phyloP scores from a whole-genome alignment of 1,284 basidiomycete species.

The Trametes polyzona region DNA sequence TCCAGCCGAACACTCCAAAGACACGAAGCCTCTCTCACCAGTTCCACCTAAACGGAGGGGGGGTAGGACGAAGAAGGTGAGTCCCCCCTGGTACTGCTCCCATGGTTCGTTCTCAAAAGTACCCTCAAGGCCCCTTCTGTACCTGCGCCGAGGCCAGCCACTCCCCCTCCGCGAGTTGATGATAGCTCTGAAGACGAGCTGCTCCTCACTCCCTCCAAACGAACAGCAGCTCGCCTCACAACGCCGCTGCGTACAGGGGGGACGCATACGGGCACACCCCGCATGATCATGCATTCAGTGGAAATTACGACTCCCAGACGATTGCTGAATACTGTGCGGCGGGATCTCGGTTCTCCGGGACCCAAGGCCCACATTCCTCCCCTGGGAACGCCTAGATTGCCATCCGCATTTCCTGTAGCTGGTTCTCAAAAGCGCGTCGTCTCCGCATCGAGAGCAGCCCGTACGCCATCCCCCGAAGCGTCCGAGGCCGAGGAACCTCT shows the following conservation, averaged over 20 bases:
- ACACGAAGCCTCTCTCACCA: background rate
- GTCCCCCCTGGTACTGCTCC: background rate
- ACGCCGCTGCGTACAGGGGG: slow-evolving; percentile 33
- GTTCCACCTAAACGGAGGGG: slow-evolving; percentile 2
- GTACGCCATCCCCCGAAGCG: background rate
- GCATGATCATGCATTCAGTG: slow-evolving; percentile 45
- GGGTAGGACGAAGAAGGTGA: slow-evolving; percentile 8
- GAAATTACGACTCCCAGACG: slow-evolving; percentile 41
- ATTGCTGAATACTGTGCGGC: slow-evolving; percentile 8
- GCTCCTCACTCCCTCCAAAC: slow-evolving; percentile 34
- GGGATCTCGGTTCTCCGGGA: slow-evolving; percentile 20
- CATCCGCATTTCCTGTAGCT: slow-evolving; percentile 16
- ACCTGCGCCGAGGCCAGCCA: background rate
- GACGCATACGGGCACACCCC: slow-evolving; percentile 25
- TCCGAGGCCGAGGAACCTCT: background rate
- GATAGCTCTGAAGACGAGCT: slow-evolving; percentile 40
- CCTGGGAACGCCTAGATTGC: slow-evolving; percentile 13
- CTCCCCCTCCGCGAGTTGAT: slow-evolving; percentile 1
- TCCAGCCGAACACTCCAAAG: background rate
- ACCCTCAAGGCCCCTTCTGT: background rate
- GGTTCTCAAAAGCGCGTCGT: slow-evolving; percentile 5
- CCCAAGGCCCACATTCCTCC: slow-evolving; percentile 11
- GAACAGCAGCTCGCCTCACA: slow-evolving; percentile 23
- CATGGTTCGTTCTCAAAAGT: background rate
- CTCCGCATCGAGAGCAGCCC: background rate